Percentiles rank a stretch among this genome's conserved stretches.
Evolutionary conservation across 805 yeast genomes (phyloP).

Genomic region (Brettanomyces nanus): DNA sequence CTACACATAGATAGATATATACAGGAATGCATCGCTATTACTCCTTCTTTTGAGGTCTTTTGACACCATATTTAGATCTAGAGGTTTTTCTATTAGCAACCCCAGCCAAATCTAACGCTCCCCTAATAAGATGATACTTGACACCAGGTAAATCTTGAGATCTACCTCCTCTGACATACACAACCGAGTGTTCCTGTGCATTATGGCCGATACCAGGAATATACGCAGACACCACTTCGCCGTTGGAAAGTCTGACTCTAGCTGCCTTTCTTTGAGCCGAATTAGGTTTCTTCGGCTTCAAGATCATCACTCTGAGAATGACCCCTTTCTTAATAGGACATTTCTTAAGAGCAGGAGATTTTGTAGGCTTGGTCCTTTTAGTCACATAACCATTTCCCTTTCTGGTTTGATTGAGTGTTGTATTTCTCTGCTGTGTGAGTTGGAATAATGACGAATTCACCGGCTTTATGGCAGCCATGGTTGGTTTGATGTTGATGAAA

Average conservation of each 20-base stretch:
- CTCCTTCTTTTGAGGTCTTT: constrained; percentile 55
- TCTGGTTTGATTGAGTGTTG: constrained; percentile 71
- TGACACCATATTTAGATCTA: constrained; percentile 90
- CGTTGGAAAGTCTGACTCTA: constrained; percentile 87
- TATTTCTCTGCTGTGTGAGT: constrained; percentile 38
- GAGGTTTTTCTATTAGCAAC: constrained; percentile 89
- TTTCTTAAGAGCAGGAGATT: constrained; percentile 75
- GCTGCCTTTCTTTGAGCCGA: constrained; percentile 97
- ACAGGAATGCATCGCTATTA: constrained; percentile 4
- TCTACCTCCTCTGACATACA: constrained; percentile 95
- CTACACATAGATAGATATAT: constrained; percentile 2
- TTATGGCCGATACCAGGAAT: constrained; percentile 99
- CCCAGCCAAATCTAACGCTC: constrained; percentile 87
- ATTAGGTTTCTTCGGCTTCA: constrained; percentile 97
- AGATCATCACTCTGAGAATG: constrained; percentile 84
- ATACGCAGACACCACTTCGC: constrained; percentile 81
- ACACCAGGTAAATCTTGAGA: constrained; percentile 98
- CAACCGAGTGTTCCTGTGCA: constrained; percentile 96
- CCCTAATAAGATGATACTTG: constrained; percentile 88
- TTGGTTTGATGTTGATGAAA: constrained; percentile 10
- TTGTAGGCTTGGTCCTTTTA: constrained; percentile 33
- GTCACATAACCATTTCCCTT: constrained; percentile 47
- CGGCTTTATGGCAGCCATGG: constrained; percentile 2
- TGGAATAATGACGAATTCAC: constrained; percentile 9
- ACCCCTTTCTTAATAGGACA: constrained; percentile 91